Conservation (phyloP, 192 early-diverging fungal genomes). For the Blastocladiella britannica region DNA sequence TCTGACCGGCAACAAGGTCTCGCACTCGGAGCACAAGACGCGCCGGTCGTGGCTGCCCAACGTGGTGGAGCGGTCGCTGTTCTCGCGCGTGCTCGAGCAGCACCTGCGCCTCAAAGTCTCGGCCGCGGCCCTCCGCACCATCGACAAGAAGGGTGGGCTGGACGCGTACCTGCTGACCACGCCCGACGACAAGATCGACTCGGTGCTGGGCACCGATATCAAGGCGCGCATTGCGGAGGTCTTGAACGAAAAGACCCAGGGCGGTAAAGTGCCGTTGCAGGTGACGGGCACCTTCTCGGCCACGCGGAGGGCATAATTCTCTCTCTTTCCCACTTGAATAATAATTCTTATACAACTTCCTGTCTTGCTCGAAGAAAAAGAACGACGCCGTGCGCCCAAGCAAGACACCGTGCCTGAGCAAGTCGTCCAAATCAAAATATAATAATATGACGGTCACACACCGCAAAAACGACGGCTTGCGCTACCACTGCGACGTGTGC, state of each 20-base stretch:
- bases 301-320: no score
- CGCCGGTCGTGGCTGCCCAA: conserved; percentile 61
- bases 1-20: conserved; percentile 11
- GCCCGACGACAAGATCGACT: conserved; percentile 39
- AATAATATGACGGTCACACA: background rate
- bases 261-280: no score
- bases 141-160: conserved; percentile 66
- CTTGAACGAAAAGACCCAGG: no score
- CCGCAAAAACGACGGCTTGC: background rate
- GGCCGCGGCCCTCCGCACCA: conserved; percentile 43
- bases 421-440: no score
- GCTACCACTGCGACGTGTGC: conserved; percentile 66
- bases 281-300: no score
- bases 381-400: no score
- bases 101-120: conserved; percentile 40
- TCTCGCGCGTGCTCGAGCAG: conserved; percentile 35
- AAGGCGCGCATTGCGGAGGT: conserved; percentile 22
- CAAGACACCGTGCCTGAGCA: no score
- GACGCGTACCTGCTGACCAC: conserved; percentile 52
- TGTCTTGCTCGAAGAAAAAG: no score
- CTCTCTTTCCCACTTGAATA: no score
- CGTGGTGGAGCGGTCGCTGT: conserved; percentile 40
- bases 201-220: conserved; percentile 28
- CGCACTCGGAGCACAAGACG: conserved; percentile 47
- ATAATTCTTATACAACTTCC: no score